phyloP scores from a whole-genome alignment of 345 rosid species.

The Citrus inodora region DNA sequence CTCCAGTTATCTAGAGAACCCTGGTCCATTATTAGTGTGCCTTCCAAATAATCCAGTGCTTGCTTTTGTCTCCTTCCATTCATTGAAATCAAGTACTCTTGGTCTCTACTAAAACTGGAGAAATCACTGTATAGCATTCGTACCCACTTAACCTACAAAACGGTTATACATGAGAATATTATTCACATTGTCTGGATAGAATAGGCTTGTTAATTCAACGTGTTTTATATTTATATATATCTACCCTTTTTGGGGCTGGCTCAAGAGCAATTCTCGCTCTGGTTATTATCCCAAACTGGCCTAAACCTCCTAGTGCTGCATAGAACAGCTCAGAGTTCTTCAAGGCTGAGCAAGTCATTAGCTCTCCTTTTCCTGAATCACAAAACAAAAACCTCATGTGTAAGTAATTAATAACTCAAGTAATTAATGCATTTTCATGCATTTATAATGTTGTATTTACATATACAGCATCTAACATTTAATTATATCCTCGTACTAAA shows the following conservation, averaged over 20 bases:
- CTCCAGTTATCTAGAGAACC: slow-evolving; percentile 57
- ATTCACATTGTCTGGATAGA: too few species aligned
- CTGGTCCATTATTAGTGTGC: slow-evolving; percentile 52
- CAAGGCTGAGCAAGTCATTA: slow-evolving; percentile 49
- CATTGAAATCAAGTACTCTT: slow-evolving; percentile 56
- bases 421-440: slow-evolving; percentile 18
- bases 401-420: not conserved
- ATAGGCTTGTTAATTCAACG: not conserved
- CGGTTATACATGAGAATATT: not conserved
- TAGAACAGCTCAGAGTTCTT: slow-evolving; percentile 56
- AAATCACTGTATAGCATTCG: slow-evolving; percentile 67
- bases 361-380: slow-evolving; percentile 60
- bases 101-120: slow-evolving; percentile 55
- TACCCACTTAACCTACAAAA: slow-evolving; percentile 62
- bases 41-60: slow-evolving; percentile 63
- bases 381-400: not conserved
- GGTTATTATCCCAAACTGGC: slow-evolving; percentile 81
- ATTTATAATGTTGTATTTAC: not conserved
- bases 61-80: slow-evolving; percentile 33
- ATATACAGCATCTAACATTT: too few species aligned
- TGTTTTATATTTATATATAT: not conserved
- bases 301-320: slow-evolving; percentile 75
- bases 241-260: slow-evolving; percentile 65
- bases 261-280: slow-evolving; percentile 67
- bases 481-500: too few species aligned